phyloP scores from a whole-genome alignment of 805 yeast species.

The Candida namnaoensis region DNA sequence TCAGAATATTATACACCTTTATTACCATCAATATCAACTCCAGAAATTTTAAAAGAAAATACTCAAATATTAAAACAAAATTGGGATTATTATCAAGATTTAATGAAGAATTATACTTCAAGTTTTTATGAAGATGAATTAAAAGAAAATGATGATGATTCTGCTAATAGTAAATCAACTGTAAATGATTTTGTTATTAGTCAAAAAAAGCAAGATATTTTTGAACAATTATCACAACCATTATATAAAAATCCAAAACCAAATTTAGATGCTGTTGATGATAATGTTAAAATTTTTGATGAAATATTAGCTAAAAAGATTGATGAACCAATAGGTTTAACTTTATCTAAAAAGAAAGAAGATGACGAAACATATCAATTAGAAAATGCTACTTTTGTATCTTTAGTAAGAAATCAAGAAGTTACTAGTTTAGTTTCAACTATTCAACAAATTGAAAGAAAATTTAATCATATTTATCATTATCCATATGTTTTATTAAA shows the following conservation, averaged over 20 bases:
- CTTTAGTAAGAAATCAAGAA: conserved; percentile 68
- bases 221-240: conserved; percentile 12
- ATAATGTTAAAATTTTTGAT: conserved; percentile 4
- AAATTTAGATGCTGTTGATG: conserved; percentile 7
- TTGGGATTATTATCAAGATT: conserved; percentile 9
- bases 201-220: conserved; percentile 1
- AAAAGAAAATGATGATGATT: background rate
- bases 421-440: conserved; percentile 37
- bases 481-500: conserved; percentile 80
- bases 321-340: conserved; percentile 18
- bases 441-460: conserved; percentile 50
- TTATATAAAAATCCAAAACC: conserved; percentile 7
- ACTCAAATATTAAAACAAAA: conserved; percentile 4
- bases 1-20: background rate
- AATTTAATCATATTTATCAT: conserved; percentile 59
- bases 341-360: background rate
- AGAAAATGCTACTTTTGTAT: conserved; percentile 72
- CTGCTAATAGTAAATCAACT: background rate
- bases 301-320: conserved; percentile 7
- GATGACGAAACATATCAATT: conserved; percentile 6
- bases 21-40: background rate
- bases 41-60: no score
- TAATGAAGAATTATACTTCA: conserved; percentile 13
- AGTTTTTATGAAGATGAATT: conserved; percentile 4
- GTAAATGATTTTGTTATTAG: background rate